Base-by-base conservation (phyloP, 2,329 filamentous ascomycete species). In the Apiospora marii region DNA sequence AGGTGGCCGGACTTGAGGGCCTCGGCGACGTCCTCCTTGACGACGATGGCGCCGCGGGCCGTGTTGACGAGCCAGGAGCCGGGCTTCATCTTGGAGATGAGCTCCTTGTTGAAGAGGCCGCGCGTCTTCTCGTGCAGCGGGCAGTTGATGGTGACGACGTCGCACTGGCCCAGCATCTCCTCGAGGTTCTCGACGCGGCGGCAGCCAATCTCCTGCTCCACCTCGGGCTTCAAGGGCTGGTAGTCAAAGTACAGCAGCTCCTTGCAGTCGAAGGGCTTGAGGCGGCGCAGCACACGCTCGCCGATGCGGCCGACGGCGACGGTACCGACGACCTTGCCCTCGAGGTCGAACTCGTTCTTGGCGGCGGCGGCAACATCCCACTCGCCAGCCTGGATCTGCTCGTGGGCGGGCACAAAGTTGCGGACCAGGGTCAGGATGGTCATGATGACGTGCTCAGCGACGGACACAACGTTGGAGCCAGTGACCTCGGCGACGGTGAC, bases 161-260 rank as follows among this genome's bases (percentile, higher is more conserved):
- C 96, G 84, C 96, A 98, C 89, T 97, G 94, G 53, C 90, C 89
- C 75, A 99, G 86, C 91, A 99, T 92, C 84, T 98, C 96, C 89
- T 98, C 95, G 80, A 99, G 92, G 80, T 83, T 90, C 68, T 96
- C 93, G 74, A 98, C 95, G 75, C 96, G 92, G 80, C 94, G 91
- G 90, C 92, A 95, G 84, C 96, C 96, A 85, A 98, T 98, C 89
- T 98, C 96, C 85, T 93, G 91, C 91, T 98, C 95, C 80, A 91
- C 88, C 88, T 98, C 95, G 74, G 94, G 81, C 74, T 86, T 89
- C 76, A 99, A 89, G 70, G 96, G 95, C 90, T 99, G 96, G 93
- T 99, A 99, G 88, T 99, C 96, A 84, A 94, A 98, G 93, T 99
- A 99, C 76, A 98, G 91, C 69, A 99, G 91, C 90, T 98, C 96